Conservation (phyloP, 2,329 filamentous ascomycete genomes). For the Paramyrothecium sp. region DNA sequence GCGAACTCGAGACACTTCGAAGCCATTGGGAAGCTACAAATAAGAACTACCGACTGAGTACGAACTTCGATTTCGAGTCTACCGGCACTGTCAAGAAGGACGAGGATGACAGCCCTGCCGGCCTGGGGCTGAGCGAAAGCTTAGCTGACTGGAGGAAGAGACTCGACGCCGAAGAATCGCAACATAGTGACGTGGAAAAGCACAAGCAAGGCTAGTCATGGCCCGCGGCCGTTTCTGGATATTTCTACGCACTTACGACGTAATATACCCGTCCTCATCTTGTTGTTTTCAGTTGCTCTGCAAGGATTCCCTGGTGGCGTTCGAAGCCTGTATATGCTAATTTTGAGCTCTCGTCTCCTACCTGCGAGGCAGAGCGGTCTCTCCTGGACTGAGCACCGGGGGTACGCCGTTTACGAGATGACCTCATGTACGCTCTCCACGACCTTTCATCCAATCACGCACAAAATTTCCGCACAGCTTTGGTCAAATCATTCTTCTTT, state of each 20-base stretch:
- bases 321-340: not conserved
- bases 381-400: not conserved
- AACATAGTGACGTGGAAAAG: slow-evolving; percentile 25
- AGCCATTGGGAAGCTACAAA: slow-evolving; percentile 95
- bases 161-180: slow-evolving; percentile 56
- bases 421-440: too few species aligned
- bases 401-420: too few species aligned
- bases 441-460: too few species aligned
- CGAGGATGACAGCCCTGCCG: slow-evolving; percentile 34
- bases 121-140: slow-evolving; percentile 63
- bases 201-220: slow-evolving; percentile 19
- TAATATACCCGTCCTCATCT: slow-evolving; percentile 25
- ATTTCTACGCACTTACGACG: slow-evolving; percentile 27
- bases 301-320: not conserved
- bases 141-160: slow-evolving; percentile 79
- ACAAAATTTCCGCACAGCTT: too few species aligned
- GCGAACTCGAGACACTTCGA: slow-evolving; percentile 85
- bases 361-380: not conserved
- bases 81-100: slow-evolving; percentile 38
- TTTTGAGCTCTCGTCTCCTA: not conserved
- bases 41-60: slow-evolving; percentile 90
- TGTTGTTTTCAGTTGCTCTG: slow-evolving; percentile 4
- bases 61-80: slow-evolving; percentile 80
- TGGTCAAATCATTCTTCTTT: not conserved
- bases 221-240: slow-evolving; percentile 17